A percentile compares a stretch with the other conserved stretches of the same genome.
Conservation (phyloP, 371 early-diverging fungal genomes). For the Sporodiniella umbellata region DNA sequence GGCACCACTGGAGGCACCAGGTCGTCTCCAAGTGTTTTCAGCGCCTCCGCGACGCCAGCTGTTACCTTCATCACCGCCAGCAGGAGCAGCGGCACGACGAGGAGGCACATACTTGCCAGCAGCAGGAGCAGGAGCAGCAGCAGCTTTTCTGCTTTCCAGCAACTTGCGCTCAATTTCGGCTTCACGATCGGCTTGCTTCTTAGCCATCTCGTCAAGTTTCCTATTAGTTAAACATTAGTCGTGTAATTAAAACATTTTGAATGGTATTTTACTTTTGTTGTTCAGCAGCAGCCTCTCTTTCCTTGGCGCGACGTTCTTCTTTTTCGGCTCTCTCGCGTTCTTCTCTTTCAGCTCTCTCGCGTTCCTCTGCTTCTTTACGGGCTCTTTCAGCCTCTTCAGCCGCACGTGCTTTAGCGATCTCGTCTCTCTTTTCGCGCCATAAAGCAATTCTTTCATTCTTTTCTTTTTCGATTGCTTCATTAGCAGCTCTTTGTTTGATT, state of each 20-base stretch:
- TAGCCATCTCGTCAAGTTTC: conserved; percentile 38
- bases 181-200: conserved; percentile 38
- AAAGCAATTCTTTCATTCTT: conserved; percentile 64
- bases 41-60: conserved; percentile 23
- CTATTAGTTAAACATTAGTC: not conserved
- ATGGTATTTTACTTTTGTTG: conserved; percentile 10
- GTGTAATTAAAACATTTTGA: too few species aligned
- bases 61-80: not conserved
- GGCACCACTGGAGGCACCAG: not conserved
- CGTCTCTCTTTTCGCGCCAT: conserved; percentile 53
- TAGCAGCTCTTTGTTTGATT: conserved; percentile 49
- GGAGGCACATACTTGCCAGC: conserved; percentile 8
- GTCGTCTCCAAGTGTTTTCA: conserved; percentile 5
- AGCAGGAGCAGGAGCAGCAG: conserved; percentile 4
- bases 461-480: conserved; percentile 64
- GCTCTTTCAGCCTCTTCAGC: conserved; percentile 47
- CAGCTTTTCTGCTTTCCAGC: conserved; percentile 5
- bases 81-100: conserved; percentile 2
- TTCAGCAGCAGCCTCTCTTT: conserved; percentile 28
- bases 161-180: conserved; percentile 40
- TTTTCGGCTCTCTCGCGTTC: conserved; percentile 32
- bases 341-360: conserved; percentile 23
- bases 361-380: conserved; percentile 25
- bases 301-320: conserved; percentile 27
- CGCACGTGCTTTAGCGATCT: conserved; percentile 24